Percentiles rank a stretch among this genome's conserved stretches.
Evolutionary conservation across 331 rosid species (phyloP).

Genomic region (Rosa hybrid): DNA sequence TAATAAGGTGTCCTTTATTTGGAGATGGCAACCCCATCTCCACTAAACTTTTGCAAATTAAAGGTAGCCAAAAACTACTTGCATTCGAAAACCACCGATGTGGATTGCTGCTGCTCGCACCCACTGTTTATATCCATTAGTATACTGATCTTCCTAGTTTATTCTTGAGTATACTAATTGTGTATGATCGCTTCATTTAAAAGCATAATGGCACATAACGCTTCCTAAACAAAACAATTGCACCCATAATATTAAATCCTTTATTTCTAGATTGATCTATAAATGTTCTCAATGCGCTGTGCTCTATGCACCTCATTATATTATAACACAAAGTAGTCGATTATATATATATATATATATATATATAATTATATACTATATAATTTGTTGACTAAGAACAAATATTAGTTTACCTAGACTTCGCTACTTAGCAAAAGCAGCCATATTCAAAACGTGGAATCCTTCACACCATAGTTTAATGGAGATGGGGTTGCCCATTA

Average conservation of each 20-base stretch:
- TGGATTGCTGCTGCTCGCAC: neutral
- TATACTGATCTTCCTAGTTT: neutral
- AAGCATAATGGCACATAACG: neutral
- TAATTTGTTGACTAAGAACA: neutral
- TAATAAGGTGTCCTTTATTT: too few species aligned
- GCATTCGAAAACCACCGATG: neutral
- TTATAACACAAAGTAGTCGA: neutral
- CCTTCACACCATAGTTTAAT: neutral
- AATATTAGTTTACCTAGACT: neutral
- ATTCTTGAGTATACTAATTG: neutral
- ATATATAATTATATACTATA: neutral
- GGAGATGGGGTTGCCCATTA: neutral
- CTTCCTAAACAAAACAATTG: neutral
- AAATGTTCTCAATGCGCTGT: neutral
- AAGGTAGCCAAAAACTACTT: neutral
- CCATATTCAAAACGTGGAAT: slow-evolving; percentile 18
- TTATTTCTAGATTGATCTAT: neutral
- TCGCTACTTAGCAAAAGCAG: neutral
- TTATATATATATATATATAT: too few species aligned
- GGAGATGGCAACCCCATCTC: too few species aligned
- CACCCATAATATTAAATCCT: neutral
- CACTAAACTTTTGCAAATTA: too few species aligned
- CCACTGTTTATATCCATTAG: neutral
- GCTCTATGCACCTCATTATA: neutral
- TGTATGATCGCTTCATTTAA: neutral